Evolutionary conservation across 192 early-diverging fungal species (phyloP).

Genomic region (Coemansia sp.): DNA sequence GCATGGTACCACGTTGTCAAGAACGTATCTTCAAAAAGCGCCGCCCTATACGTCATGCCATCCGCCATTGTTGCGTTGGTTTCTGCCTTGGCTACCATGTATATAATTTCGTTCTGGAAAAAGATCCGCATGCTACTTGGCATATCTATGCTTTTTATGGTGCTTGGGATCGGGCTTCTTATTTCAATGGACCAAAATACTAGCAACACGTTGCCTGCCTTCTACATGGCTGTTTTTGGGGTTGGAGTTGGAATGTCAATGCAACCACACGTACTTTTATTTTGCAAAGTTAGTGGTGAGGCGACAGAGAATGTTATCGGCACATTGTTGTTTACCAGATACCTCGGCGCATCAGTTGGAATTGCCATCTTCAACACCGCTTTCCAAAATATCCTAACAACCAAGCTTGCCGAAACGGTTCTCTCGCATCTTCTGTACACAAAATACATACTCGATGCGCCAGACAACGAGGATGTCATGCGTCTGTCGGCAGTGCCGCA

Average conservation of each 20-base stretch:
- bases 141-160: constrained; percentile 22
- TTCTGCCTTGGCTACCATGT: constrained; percentile 1
- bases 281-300: constrained; percentile 11
- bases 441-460: constrained; percentile 34
- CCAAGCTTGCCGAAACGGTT: constrained; percentile 34
- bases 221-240: constrained; percentile 39
- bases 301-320: constrained; percentile 18
- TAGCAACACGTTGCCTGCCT: constrained; percentile 18
- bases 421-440: constrained; percentile 25
- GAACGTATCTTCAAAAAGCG: constrained; percentile 10
- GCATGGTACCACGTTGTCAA: constrained; percentile 66
- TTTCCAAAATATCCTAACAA: constrained; percentile 30
- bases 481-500: constrained; percentile 38
- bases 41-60: constrained; percentile 21
- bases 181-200: constrained; percentile 23
- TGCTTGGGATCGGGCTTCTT: constrained; percentile 29
- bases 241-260: constrained; percentile 35
- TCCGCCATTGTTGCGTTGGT: constrained; percentile 17
- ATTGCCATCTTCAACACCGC: constrained; percentile 45
- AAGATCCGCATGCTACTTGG: constrained; percentile 15
- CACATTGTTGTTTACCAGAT: constrained; percentile 28
- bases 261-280: constrained; percentile 27
- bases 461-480: constrained; percentile 41
- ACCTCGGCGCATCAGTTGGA: constrained; percentile 25
- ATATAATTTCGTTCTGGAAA: constrained; percentile 6